Evolutionary conservation across 202 grass and related monocot genomes (phyloP).

Genomic region (Schoenoplectus tabernaemontani): DNA sequence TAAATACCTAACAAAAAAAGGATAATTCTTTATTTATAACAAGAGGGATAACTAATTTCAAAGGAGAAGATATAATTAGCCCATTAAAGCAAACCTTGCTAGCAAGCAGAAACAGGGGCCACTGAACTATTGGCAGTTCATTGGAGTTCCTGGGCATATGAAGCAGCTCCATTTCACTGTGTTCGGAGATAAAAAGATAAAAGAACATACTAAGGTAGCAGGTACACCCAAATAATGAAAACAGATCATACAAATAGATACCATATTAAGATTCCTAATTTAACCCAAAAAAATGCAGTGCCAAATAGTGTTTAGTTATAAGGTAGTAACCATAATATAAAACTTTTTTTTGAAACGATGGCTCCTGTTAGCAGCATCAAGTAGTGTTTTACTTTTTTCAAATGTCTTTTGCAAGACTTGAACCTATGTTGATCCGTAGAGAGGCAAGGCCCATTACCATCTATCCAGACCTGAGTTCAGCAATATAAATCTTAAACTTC

Average conservation of each 20-base stretch:
- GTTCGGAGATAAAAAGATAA: background rate
- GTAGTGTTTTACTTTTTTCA: too few species aligned
- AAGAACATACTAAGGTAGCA: background rate
- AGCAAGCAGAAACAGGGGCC: constrained; percentile 90
- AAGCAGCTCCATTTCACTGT: constrained; percentile 75
- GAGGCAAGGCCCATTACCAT: too few species aligned
- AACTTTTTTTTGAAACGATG: background rate
- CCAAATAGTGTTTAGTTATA: background rate
- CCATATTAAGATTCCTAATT: background rate
- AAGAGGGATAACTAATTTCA: background rate
- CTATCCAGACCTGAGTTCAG: too few species aligned
- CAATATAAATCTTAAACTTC: too few species aligned
- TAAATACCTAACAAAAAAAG: constrained; percentile 54
- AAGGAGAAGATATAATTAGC: constrained; percentile 6
- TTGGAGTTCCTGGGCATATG: constrained; percentile 75
- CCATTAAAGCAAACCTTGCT: constrained; percentile 60
- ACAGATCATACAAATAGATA: constrained; percentile 2
- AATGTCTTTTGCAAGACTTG: too few species aligned
- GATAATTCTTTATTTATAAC: background rate
- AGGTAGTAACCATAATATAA: background rate
- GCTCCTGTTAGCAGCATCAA: too few species aligned
- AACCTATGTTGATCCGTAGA: too few species aligned
- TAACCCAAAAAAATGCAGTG: background rate
- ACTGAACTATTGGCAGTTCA: constrained; percentile 65
- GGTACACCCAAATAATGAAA: constrained; percentile 6